Conservation (phyloP, 2,329 filamentous ascomycete species). For the Talaromyces verruculosus region DNA sequence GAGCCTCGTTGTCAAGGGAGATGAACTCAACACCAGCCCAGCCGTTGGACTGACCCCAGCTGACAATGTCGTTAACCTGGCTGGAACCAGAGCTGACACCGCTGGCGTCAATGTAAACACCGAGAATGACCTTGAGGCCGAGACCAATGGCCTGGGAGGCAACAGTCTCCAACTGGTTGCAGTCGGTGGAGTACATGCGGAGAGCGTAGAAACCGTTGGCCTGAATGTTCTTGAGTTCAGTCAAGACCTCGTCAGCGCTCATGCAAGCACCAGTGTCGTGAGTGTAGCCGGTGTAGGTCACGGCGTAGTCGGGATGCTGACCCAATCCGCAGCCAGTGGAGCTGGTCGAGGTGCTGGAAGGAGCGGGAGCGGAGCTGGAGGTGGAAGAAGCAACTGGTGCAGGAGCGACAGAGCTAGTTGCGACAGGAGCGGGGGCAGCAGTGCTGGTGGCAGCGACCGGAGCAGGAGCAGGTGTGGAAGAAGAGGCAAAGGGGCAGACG, state of each 20-base stretch:
- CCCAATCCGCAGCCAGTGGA: slow-evolving; percentile 28
- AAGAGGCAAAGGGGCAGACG: slow-evolving; percentile 66
- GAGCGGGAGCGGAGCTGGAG: slow-evolving; percentile 29
- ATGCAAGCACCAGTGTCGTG: slow-evolving; percentile 61
- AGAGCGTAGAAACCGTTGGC: slow-evolving; percentile 66
- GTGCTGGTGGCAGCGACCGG: slow-evolving; percentile 30
- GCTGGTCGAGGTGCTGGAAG: slow-evolving; percentile 23
- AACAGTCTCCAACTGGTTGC: slow-evolving; percentile 73
- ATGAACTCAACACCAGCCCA: slow-evolving; percentile 77
- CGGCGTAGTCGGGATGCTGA: slow-evolving; percentile 61
- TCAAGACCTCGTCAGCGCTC: slow-evolving; percentile 55
- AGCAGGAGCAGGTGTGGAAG: slow-evolving; percentile 31
- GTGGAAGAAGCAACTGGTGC: slow-evolving; percentile 17
- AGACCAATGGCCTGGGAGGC: slow-evolving; percentile 65
- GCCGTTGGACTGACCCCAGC: slow-evolving; percentile 58
- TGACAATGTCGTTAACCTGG: slow-evolving; percentile 72
- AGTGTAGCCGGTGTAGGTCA: slow-evolving; percentile 78
- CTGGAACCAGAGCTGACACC: slow-evolving; percentile 63
- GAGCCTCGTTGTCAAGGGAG: slow-evolving; percentile 86
- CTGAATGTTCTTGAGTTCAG: slow-evolving; percentile 64
- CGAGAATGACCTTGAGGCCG: slow-evolving; percentile 78
- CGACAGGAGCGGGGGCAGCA: slow-evolving; percentile 29
- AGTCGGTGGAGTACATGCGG: slow-evolving; percentile 92
- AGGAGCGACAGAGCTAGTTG: slow-evolving; percentile 28
- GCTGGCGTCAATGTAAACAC: slow-evolving; percentile 74